Evolutionary conservation across 495 filamentous ascomycete genomes (phyloP), one percentile per base, ranked within the genome.

Genomic region (Barbatosphaeria neglecta): DNA sequence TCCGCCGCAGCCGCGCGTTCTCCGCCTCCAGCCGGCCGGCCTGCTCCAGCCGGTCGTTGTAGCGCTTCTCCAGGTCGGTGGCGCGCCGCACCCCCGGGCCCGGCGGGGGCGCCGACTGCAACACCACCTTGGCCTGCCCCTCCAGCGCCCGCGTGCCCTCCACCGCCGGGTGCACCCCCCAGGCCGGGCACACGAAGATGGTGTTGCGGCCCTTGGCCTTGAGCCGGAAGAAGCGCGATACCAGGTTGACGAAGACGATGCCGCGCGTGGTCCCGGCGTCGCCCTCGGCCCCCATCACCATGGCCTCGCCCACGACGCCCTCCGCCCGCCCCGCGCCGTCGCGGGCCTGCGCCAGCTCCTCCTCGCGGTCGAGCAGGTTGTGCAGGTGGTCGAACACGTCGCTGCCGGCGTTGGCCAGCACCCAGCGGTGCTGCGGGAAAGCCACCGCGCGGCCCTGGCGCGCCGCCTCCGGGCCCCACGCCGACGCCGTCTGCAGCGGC

Each of bases 101-200:
- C 47, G 49, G 62, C 2, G 47, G 25, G 1, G 70, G 67, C 54
- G 62, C 50, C 23, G 63, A 54, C 15, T 66, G 51, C 1, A 59
- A 56, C 13, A 77, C 60, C 2, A 77, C 63, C 0, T 67, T 73
- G 9, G 74, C 72, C 27, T 63, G 54, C 11, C 43, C 50, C 54
- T 74, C 72, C 17, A 67, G 53, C 40, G 62, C 53, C 16, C 60
- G 53, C 6, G 69, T 74, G 23, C 64, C 50, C 43, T 51, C 55
- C 37, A 62, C 64, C 25, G 49, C 67, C 0, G 72, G 67, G 47
- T 74, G 72, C 22, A 62, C 52, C 16, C 57, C 54, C 45, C 64
- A 67, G 11, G 69, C 74, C 2, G 73, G 74, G 38, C 75, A 54
- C 19, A 76, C 60, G 50, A 76, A 78, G 43, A 78, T 50, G 0